A percentile compares a stretch with the other conserved stretches of the same genome.
These are phyloP conservation scores for Colletotrichum trifolii DNA, from an alignment of 2,329 filamentous ascomycete species.

Conservation along the genomic window DNA sequence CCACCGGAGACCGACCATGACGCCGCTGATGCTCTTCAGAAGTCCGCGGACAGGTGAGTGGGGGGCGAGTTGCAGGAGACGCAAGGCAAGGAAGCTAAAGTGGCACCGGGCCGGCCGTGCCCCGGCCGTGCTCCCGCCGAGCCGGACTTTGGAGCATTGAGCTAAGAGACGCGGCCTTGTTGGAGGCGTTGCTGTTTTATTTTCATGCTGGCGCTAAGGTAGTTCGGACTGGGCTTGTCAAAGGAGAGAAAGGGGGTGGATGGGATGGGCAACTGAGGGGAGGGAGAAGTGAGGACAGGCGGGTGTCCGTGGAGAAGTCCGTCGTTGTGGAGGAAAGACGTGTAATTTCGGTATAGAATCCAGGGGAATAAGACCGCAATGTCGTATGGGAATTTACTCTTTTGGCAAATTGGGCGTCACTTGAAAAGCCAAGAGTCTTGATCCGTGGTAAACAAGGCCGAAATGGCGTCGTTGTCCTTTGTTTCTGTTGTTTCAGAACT, in stretches of 20 bases:
- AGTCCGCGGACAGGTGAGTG: slow-evolving; percentile 1
- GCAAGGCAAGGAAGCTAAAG: slow-evolving; percentile 30
- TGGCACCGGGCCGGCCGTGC: slow-evolving; percentile 35
- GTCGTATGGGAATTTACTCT: neutral
- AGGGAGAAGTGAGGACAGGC: neutral
- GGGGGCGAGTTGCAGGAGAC: slow-evolving; percentile 30
- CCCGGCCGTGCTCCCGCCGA: slow-evolving; percentile 36
- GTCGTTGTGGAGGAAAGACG: neutral
- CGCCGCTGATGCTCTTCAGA: slow-evolving; percentile 25
- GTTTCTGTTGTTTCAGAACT: too few species aligned
- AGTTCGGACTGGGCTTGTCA: slow-evolving; percentile 1
- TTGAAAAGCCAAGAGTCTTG: too few species aligned
- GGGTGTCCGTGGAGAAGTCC: slow-evolving; percentile 36
- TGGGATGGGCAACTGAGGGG: too few species aligned
- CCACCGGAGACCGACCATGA: slow-evolving; percentile 6
- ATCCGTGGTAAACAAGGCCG: too few species aligned
- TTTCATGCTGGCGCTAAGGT: slow-evolving; percentile 6
- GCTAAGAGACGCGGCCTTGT: slow-evolving; percentile 5
- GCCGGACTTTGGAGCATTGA: slow-evolving; percentile 27
- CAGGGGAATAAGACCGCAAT: neutral
- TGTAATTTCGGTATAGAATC: neutral
- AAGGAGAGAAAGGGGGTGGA: neutral
- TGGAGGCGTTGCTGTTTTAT: neutral
- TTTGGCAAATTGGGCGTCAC: too few species aligned
- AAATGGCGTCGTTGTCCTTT: too few species aligned